Percentiles rank a stretch among this genome's conserved stretches.
phyloP scores from a whole-genome alignment of 2,329 filamentous ascomycete genomes.

The Moelleriella libera region DNA sequence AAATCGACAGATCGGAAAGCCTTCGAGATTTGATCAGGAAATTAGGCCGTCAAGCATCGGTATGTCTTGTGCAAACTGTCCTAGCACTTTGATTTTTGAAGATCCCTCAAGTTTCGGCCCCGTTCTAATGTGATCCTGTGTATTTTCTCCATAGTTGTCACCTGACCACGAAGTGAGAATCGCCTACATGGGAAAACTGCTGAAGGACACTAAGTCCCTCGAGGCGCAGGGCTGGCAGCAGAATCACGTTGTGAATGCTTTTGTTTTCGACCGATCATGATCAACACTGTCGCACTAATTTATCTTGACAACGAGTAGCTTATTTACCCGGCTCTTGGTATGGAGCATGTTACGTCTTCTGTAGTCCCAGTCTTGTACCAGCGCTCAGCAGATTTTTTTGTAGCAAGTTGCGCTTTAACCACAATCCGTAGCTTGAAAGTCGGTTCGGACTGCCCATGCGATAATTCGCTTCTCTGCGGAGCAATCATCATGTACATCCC shows the following conservation, averaged over 20 bases:
- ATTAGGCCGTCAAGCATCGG: slow-evolving; percentile 21
- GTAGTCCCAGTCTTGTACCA: too few species aligned
- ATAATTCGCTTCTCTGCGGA: too few species aligned
- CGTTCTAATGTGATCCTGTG: neutral
- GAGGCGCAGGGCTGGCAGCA: slow-evolving; percentile 60
- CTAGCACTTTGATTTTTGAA: neutral
- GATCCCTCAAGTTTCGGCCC: neutral
- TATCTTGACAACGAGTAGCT: neutral
- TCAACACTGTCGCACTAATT: neutral
- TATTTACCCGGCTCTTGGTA: neutral
- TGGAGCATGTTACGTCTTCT: too few species aligned
- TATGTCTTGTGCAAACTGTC: neutral
- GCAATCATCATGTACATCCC: too few species aligned
- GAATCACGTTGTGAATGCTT: slow-evolving; percentile 63
- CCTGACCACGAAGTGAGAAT: slow-evolving; percentile 49
- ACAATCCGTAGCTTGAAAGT: too few species aligned
- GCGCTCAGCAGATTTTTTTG: too few species aligned
- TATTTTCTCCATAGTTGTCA: slow-evolving; percentile 31
- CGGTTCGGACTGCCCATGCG: too few species aligned
- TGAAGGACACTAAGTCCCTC: slow-evolving; percentile 55
- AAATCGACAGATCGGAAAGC: slow-evolving; percentile 43
- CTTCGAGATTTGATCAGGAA: slow-evolving; percentile 51
- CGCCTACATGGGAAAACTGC: slow-evolving; percentile 67
- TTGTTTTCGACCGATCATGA: slow-evolving; percentile 41
- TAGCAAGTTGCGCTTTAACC: too few species aligned